Percentiles rank a stretch among this genome's conserved stretches.
Evolutionary conservation across 2,329 filamentous ascomycete genomes (phyloP).

Genomic region (Colletotrichum australisinense): DNA sequence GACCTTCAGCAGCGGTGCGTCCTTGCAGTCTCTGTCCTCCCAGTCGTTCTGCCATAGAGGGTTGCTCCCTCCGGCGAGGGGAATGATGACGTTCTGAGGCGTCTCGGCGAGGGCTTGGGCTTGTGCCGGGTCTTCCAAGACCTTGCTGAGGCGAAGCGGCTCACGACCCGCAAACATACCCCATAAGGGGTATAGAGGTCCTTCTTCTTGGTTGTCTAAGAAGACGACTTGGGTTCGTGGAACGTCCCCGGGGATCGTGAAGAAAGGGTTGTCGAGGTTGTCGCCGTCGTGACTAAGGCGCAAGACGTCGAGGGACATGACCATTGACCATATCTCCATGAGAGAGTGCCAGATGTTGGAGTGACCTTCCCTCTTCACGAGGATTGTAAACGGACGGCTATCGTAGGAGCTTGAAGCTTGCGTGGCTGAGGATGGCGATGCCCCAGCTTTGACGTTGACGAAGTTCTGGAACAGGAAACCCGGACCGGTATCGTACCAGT

Average conservation of each 20-base stretch:
- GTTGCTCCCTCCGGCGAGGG: slow-evolving; percentile 52
- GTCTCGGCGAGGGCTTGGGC: slow-evolving; percentile 33
- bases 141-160: slow-evolving; percentile 43
- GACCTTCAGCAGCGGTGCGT: background rate
- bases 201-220: slow-evolving; percentile 47
- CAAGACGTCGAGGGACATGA: slow-evolving; percentile 47
- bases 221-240: slow-evolving; percentile 47
- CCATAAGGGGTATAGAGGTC: slow-evolving; percentile 52
- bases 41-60: slow-evolving; percentile 56
- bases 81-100: slow-evolving; percentile 48
- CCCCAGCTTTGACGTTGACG: no score
- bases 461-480: no score
- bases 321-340: slow-evolving; percentile 48
- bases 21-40: slow-evolving; percentile 43
- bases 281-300: slow-evolving; percentile 39
- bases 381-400: slow-evolving; percentile 30
- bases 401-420: no score
- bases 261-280: slow-evolving; percentile 35
- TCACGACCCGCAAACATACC: slow-evolving; percentile 45
- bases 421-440: no score
- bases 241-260: slow-evolving; percentile 36
- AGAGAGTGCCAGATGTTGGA: slow-evolving; percentile 48
- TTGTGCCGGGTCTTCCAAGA: slow-evolving; percentile 18
- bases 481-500: no score
- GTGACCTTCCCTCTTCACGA: slow-evolving; percentile 48